phyloP scores from a whole-genome alignment of 441 rosid species.

The Daphne laureola region DNA sequence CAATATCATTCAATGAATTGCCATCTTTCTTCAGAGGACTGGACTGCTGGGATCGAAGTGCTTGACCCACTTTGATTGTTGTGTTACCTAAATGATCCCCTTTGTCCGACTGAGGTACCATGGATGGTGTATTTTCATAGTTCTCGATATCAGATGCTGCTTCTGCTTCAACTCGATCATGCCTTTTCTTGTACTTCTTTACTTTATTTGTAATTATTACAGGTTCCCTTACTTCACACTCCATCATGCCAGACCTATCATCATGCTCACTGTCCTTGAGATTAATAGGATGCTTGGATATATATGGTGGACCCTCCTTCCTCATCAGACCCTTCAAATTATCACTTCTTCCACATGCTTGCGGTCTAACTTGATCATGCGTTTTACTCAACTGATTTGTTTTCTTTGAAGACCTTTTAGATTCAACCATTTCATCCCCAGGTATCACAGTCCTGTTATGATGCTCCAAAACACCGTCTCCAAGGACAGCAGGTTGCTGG shows the following conservation, averaged over 20 bases:
- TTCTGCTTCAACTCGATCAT: slow-evolving; percentile 11
- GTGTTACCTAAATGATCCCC: no score
- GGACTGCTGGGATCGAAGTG: no score
- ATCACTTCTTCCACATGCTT: background rate
- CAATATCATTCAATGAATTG: no score
- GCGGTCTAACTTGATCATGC: slow-evolving; percentile 14
- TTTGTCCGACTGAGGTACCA: background rate
- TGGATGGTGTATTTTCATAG: no score
- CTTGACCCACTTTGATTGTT: no score
- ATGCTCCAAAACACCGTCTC: slow-evolving; percentile 7
- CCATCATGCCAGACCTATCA: no score
- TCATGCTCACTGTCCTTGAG: no score
- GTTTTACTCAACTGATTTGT: slow-evolving; percentile 31
- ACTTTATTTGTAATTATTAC: slow-evolving; percentile 26
- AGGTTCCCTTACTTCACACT: slow-evolving; percentile 7
- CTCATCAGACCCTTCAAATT: no score
- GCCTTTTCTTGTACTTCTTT: slow-evolving; percentile 32
- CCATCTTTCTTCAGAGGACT: no score
- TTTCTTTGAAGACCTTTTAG: slow-evolving; percentile 26
- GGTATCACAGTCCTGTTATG: slow-evolving; percentile 12
- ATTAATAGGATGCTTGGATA: no score
- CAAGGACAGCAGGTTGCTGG: slow-evolving; percentile 15
- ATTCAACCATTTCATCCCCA: slow-evolving; percentile 17
- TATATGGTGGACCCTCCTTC: no score
- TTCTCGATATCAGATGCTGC: background rate